phyloP scores from a whole-genome alignment of 1,284 basidiomycete genomes.

The Rhodotorula sp. region DNA sequence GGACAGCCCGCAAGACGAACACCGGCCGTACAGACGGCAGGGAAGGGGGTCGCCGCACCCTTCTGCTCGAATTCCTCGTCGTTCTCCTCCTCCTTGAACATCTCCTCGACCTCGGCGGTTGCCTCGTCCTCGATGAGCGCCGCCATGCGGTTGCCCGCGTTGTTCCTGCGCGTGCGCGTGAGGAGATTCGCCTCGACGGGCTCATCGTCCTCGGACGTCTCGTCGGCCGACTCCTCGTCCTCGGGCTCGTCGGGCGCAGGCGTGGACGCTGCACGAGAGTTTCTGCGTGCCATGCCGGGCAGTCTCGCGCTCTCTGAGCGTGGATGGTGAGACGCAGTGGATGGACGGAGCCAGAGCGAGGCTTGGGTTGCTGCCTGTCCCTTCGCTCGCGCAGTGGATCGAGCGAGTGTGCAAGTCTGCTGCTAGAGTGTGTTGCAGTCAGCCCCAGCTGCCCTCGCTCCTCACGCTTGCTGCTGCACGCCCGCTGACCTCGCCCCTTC shows the following conservation, averaged over 20 bases:
- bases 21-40: background rate
- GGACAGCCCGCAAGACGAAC: background rate
- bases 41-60: conserved; percentile 55
- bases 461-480: no score
- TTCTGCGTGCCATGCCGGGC: background rate
- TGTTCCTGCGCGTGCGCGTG: conserved; percentile 20
- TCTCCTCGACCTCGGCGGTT: conserved; percentile 54
- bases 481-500: background rate
- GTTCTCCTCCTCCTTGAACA: conserved; percentile 63
- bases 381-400: no score
- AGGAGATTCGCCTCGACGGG: conserved; percentile 26
- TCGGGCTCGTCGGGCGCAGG: background rate
- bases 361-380: no score
- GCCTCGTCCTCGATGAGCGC: conserved; percentile 43
- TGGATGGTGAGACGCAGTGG: background rate
- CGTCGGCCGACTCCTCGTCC: conserved; percentile 19
- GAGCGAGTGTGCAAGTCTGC: no score
- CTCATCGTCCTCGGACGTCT: conserved; percentile 17
- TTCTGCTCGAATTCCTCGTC: conserved; percentile 68
- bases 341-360: background rate
- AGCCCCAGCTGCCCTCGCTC: no score
- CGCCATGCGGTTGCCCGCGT: conserved; percentile 42
- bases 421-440: no score
- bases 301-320: background rate
- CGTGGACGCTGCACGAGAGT: background rate